Percentiles rank a stretch among this genome's conserved stretches.
phyloP scores from a whole-genome alignment of 768 basidiomycete genomes.

The Nidularia pulvinata region DNA sequence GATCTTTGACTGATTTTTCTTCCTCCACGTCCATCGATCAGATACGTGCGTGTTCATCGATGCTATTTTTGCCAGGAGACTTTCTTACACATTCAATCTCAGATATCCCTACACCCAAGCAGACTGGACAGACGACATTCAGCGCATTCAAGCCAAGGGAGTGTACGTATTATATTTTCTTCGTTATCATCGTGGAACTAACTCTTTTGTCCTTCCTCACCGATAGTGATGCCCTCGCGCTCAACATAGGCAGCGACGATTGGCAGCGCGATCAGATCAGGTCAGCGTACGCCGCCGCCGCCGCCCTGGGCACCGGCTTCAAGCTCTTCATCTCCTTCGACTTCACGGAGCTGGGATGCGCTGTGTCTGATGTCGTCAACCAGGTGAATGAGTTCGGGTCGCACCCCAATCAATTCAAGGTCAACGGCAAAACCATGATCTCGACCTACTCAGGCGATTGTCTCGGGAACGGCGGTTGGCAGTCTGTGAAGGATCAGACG shows the following conservation, averaged over 20 bases:
- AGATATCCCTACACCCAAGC: constrained; percentile 36
- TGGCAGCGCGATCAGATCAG: constrained; percentile 50
- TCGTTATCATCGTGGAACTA: constrained; percentile 9
- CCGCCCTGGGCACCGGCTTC: constrained; percentile 33
- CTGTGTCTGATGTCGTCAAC: constrained; percentile 35
- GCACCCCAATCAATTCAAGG: constrained; percentile 55
- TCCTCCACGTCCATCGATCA: constrained; percentile 11
- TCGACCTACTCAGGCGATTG: constrained; percentile 64
- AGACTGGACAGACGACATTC: constrained; percentile 42
- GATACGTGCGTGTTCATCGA: constrained; percentile 34
- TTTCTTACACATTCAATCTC: not conserved
- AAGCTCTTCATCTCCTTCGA: constrained; percentile 63
- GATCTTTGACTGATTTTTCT: not conserved
- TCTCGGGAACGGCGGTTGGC: constrained; percentile 53
- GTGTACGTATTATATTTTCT: constrained; percentile 26
- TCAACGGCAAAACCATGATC: constrained; percentile 53
- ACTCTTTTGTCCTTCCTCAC: not conserved
- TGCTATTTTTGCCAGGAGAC: not conserved
- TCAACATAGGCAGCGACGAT: constrained; percentile 57
- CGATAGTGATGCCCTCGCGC: constrained; percentile 55
- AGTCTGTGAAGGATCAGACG: constrained; percentile 42
- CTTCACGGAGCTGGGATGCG: constrained; percentile 50
- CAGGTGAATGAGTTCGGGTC: constrained; percentile 42
- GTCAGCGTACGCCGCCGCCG: constrained; percentile 52
- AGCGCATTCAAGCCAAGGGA: constrained; percentile 35